These are phyloP conservation scores for Monosporascus sp. DNA, from an alignment of 2,329 filamentous ascomycete species.

Conservation along the genomic window DNA sequence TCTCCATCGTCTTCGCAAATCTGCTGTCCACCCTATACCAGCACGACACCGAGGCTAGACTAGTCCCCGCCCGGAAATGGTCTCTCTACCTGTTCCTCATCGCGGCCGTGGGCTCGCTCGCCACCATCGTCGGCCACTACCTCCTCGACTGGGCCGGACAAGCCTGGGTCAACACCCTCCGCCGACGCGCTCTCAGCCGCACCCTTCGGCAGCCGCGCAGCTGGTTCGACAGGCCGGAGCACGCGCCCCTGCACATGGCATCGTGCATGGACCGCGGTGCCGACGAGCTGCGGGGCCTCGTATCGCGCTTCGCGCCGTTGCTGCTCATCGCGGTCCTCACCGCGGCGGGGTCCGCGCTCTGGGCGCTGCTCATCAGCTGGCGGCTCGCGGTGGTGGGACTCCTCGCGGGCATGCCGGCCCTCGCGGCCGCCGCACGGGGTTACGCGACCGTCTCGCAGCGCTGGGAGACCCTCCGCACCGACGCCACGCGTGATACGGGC, in stretches of 20 bases:
- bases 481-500: slow-evolving; percentile 54
- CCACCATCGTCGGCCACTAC: slow-evolving; percentile 64
- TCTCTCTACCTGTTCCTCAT: slow-evolving; percentile 65
- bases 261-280: slow-evolving; percentile 75
- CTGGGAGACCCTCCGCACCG: slow-evolving; percentile 69
- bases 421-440: slow-evolving; percentile 60
- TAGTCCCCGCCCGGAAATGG: slow-evolving; percentile 55
- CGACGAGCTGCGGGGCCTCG: slow-evolving; percentile 80
- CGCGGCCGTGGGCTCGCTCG: slow-evolving; percentile 59
- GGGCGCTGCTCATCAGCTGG: slow-evolving; percentile 74
- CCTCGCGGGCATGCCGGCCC: slow-evolving; percentile 61
- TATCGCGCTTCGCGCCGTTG: slow-evolving; percentile 72
- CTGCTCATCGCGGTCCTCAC: slow-evolving; percentile 64
- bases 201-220: slow-evolving; percentile 70
- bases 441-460: slow-evolving; percentile 61
- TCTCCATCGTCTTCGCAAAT: slow-evolving; percentile 70
- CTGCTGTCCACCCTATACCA: slow-evolving; percentile 68
- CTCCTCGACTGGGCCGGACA: slow-evolving; percentile 69
- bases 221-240: slow-evolving; percentile 71
- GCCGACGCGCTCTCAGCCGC: slow-evolving; percentile 60
- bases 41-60: slow-evolving; percentile 42
- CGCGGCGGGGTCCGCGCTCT: slow-evolving; percentile 62
- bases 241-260: slow-evolving; percentile 59
- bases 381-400: slow-evolving; percentile 75
- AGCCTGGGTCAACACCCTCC: slow-evolving; percentile 69